These are phyloP conservation scores for Cornus suecica DNA, from an alignment of 148 eudicot species.

Conservation along the genomic window DNA sequence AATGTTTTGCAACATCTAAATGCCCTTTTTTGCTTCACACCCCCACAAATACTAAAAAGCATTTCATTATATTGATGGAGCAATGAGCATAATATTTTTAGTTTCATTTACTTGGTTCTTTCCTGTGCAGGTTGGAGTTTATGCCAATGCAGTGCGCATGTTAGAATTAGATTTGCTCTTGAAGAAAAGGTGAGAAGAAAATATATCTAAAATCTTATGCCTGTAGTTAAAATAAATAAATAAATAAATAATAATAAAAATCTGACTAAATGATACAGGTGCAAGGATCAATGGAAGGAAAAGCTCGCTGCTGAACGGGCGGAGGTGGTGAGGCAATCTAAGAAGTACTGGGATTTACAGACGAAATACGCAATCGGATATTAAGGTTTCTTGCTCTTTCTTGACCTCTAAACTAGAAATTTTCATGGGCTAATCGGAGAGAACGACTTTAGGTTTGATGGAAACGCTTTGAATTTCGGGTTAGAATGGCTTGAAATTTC, in stretches of 20 bases:
- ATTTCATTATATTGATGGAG: neutral
- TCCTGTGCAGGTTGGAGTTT: conserved; percentile 27
- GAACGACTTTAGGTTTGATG: neutral
- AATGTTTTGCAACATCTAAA: neutral
- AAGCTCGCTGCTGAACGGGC: conserved; percentile 21
- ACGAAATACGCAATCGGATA: conserved; percentile 29
- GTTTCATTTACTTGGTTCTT: neutral
- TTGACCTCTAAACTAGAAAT: neutral
- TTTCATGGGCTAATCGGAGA: neutral
- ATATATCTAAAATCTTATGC: neutral
- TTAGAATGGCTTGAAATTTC: too few relatives aligned
- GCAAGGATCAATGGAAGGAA: conserved; percentile 39
- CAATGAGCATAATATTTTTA: neutral
- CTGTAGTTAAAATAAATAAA: neutral
- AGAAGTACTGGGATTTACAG: conserved; percentile 31
- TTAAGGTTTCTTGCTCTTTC: neutral
- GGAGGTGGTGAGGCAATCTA: conserved; percentile 32
- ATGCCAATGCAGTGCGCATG: conserved; percentile 28
- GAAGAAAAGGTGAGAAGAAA: conserved; percentile 26
- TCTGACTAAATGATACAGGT: conserved; percentile 4
- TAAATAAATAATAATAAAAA: too few relatives aligned
- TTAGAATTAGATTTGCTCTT: conserved; percentile 30
- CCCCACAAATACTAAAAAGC: neutral
- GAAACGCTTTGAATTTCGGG: neutral
- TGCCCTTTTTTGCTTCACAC: neutral